Base-by-base conservation (phyloP, 106 monocot species). In the Platanthera guangdongensis region DNA sequence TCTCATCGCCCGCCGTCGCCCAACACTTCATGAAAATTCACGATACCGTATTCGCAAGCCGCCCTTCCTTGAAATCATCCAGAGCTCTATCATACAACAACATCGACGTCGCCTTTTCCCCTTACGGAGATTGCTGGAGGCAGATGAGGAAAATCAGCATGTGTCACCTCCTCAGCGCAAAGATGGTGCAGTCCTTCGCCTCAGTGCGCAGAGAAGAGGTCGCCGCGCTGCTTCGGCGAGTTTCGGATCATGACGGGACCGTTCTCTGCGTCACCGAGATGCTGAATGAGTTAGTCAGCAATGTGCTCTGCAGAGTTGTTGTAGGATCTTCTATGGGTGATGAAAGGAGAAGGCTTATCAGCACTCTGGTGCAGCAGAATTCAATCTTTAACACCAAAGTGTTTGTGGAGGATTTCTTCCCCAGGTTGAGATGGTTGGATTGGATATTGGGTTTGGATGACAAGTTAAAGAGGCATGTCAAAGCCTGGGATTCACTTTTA, bases 1-100 rank as follows among this genome's bases (percentile, higher is more conserved):
- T 73, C 77, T 82, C 77, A 5, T 77, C 82, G 0, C 18, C 82
- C 4, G 54, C 62, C 7, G 15, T 49, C 16, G 77, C 77, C 12
- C 25, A 11, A 16, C 52, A 77, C 30, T 6, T 82, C 59, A 51
- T 52, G 62, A 72, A 50, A 60, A 73, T n/a, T 15, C 77, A 77
- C 5, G 82, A 68, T 45, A 25, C 39, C 0, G 19, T 32, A 3
- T 46, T 68, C 22, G 62, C 68, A 65, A 30, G 39, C 47, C 52
- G 81, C 4, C 69, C 81, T 9, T 19, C 39, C 1, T 6, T 50
- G 0, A 50, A 76, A 30, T 18, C 15, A 47, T 47, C 76, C 8
- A 49, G 10, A 50, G 15, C 72, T 46, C 7, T 81, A 11, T 9
- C 32, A 1, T 21, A 57, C 45, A 16, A 46, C 16, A 2, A 4